Evolutionary conservation across 2,329 filamentous ascomycete genomes (phyloP).

Genomic region (Anthostomella pinea): DNA sequence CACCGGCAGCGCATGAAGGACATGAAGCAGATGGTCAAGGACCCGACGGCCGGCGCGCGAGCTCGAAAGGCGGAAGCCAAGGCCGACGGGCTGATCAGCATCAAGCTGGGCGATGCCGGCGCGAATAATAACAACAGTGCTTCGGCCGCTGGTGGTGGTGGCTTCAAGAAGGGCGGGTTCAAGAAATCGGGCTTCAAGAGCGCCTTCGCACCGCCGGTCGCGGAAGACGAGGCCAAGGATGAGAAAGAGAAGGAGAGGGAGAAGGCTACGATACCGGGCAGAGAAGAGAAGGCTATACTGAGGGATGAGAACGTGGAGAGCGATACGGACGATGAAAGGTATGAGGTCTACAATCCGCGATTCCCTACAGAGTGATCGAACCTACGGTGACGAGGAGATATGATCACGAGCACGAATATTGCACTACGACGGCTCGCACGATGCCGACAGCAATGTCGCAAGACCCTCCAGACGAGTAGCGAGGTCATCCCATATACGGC

Average conservation of each 20-base stretch:
- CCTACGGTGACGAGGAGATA: too few relatives aligned
- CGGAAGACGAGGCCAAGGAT: conserved; percentile 40
- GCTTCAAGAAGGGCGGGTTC: conserved; percentile 68
- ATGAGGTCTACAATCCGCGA: conserved; percentile 64
- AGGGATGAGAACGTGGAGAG: conserved; percentile 47
- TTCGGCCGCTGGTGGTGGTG: conserved; percentile 34
- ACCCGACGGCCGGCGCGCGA: conserved; percentile 62
- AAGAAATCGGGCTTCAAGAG: conserved; percentile 84
- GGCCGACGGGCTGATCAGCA: conserved; percentile 65
- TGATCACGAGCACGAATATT: background rate
- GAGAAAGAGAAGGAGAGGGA: conserved; percentile 39
- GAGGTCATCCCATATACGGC: too few relatives aligned
- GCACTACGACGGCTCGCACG: too few relatives aligned
- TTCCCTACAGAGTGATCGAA: conserved; percentile 55
- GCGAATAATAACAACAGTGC: conserved; percentile 22
- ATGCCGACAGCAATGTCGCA: too few relatives aligned
- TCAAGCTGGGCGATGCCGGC: conserved; percentile 51
- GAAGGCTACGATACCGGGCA: conserved; percentile 17
- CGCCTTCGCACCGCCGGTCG: conserved; percentile 60
- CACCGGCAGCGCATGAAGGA: conserved; percentile 88
- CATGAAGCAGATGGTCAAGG: conserved; percentile 79
- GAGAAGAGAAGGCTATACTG: conserved; percentile 23
- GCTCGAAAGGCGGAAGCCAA: conserved; percentile 70
- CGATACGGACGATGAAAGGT: conserved; percentile 68
- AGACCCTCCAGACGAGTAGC: too few relatives aligned